These are phyloP conservation scores for Neoboletus magnificus DNA, from an alignment of 768 basidiomycete species.

Conservation along the genomic window DNA sequence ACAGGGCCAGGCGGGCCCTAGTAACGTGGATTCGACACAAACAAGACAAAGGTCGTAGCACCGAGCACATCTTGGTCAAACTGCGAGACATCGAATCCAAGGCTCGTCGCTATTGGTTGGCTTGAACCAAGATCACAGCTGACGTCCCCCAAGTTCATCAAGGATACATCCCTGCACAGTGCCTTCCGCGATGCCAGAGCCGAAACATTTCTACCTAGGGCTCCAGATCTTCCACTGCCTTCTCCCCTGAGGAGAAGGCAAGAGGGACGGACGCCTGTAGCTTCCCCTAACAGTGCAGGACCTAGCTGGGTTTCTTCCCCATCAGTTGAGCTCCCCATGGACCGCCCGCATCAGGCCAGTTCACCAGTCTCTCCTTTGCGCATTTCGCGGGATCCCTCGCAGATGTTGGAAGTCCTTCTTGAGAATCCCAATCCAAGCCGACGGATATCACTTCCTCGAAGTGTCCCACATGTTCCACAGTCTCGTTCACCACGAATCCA, in stretches of 20 bases:
- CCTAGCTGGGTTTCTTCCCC: not conserved
- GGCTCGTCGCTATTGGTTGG: slow-evolving; percentile 8
- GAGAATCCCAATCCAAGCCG: not conserved
- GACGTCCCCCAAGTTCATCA: slow-evolving; percentile 26
- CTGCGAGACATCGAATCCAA: slow-evolving; percentile 29
- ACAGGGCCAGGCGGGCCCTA: slow-evolving; percentile 25
- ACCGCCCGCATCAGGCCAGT: not conserved
- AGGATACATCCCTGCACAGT: slow-evolving; percentile 22
- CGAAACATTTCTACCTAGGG: slow-evolving; percentile 24
- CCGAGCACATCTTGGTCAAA: slow-evolving; percentile 30
- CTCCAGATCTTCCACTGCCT: slow-evolving; percentile 28
- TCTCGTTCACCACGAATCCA: slow-evolving; percentile 8
- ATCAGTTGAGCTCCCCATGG: not conserved
- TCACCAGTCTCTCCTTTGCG: not conserved
- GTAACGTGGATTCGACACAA: slow-evolving; percentile 31
- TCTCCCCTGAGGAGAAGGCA: not conserved
- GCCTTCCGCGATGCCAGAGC: slow-evolving; percentile 36
- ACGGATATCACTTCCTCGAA: slow-evolving; percentile 5
- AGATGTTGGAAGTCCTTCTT: not conserved
- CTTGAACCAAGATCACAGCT: not conserved
- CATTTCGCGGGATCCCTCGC: slow-evolving; percentile 4
- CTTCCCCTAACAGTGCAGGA: not conserved
- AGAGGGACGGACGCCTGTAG: not conserved
- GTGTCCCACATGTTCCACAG: not conserved
- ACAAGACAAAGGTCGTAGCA: slow-evolving; percentile 27